Conservation (phyloP, 2,329 filamentous ascomycete species). For the Penicillium sp. region DNA sequence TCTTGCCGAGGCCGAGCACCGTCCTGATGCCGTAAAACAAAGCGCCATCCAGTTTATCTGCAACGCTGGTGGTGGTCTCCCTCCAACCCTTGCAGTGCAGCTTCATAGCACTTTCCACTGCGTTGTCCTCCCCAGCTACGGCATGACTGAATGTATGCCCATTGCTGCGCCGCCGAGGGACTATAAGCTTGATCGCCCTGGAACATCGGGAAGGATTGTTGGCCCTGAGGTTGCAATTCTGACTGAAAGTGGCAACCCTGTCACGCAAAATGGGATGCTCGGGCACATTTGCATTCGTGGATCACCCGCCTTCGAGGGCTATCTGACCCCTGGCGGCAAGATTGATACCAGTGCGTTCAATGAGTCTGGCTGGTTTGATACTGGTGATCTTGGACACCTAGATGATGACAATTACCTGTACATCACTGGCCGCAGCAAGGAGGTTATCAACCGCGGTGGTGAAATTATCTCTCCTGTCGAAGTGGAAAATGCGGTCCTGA, state of each 20-base stretch:
- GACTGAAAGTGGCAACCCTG: conserved; percentile 37
- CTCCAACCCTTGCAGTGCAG: conserved; percentile 50
- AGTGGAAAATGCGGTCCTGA: conserved; percentile 56
- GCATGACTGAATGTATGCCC: conserved; percentile 61
- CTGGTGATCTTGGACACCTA: conserved; percentile 54
- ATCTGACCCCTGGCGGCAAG: conserved; percentile 13
- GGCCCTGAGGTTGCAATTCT: conserved; percentile 54
- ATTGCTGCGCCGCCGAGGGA: conserved; percentile 55
- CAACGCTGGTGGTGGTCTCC: conserved; percentile 54
- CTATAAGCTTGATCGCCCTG: conserved; percentile 51
- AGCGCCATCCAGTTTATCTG: conserved; percentile 53
- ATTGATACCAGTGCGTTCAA: conserved; percentile 38
- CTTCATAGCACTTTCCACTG: conserved; percentile 52
- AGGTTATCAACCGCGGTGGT: conserved; percentile 57
- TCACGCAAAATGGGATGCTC: conserved; percentile 32
- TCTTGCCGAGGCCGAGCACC: conserved; percentile 44
- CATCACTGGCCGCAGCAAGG: conserved; percentile 56
- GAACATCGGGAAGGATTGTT: conserved; percentile 52
- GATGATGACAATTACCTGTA: conserved; percentile 53
- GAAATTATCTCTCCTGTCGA: conserved; percentile 60
- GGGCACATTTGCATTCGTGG: conserved; percentile 53
- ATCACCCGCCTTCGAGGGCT: conserved; percentile 50
- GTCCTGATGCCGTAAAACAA: conserved; percentile 41
- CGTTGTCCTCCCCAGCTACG: conserved; percentile 55
- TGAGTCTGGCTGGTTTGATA: conserved; percentile 53